Evolutionary conservation across 306 rosid genomes (phyloP).

Genomic region (Pterocarpus macrocarpus): DNA sequence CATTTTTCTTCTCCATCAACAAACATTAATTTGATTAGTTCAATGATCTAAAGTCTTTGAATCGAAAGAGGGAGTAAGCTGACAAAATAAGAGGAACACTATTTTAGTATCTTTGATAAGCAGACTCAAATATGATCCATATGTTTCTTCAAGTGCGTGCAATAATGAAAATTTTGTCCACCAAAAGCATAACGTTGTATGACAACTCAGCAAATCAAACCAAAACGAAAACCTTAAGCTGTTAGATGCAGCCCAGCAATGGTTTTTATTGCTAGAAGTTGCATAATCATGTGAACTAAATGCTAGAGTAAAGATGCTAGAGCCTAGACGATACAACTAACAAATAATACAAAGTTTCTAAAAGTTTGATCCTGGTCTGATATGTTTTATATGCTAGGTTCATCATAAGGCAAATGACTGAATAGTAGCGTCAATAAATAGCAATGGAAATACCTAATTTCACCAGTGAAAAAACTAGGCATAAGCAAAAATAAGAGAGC

Average conservation of each 20-base stretch:
- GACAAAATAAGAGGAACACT: no score
- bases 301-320: constrained; percentile 24
- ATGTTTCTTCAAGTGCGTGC: no score
- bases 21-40: no score
- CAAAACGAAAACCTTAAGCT: constrained; percentile 19
- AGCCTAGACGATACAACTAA: constrained; percentile 1
- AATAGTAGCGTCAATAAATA: constrained; percentile 9
- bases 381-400: constrained; percentile 23
- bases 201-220: background rate
- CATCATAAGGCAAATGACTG: constrained; percentile 27
- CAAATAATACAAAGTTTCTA: background rate
- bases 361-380: constrained; percentile 13
- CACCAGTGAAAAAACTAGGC: background rate
- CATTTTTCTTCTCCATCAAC: no score
- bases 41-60: no score
- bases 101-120: no score
- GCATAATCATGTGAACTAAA: constrained; percentile 1
- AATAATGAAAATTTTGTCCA: no score
- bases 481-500: background rate
- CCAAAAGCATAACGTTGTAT: no score
- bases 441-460: background rate
- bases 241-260: background rate
- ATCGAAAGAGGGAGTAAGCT: no score
- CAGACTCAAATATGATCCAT: no score
- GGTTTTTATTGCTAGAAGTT: constrained; percentile 13